Evolutionary conservation across 257 asterid genomes (phyloP).

Genomic region (Ilex aquifolium): DNA sequence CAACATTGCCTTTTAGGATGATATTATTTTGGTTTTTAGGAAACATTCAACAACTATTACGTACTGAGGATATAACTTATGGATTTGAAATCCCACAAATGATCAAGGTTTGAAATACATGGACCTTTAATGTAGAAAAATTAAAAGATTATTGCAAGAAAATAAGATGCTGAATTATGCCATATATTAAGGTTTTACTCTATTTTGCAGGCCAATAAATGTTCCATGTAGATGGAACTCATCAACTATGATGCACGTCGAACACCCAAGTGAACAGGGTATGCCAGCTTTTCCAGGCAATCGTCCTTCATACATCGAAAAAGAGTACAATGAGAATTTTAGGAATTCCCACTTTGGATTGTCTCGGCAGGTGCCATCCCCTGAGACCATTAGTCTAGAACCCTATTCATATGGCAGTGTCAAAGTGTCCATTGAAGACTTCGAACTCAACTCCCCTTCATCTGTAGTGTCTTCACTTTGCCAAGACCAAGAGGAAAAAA

Average conservation of each 20-base stretch:
- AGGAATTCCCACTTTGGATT: slow-evolving; percentile 36
- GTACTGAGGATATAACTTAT: too few species aligned
- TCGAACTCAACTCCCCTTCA: slow-evolving; percentile 43
- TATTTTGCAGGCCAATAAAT: slow-evolving; percentile 52
- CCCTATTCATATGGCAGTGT: slow-evolving; percentile 40
- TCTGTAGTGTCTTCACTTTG: slow-evolving; percentile 53
- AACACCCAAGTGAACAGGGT: slow-evolving; percentile 1
- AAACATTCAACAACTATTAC: too few species aligned
- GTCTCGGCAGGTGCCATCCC: slow-evolving; percentile 50
- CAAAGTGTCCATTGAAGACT: slow-evolving; percentile 39
- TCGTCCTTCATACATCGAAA: slow-evolving; percentile 22
- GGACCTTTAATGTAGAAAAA: too few species aligned
- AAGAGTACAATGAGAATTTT: slow-evolving; percentile 20
- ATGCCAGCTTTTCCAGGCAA: slow-evolving; percentile 29
- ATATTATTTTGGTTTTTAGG: too few species aligned
- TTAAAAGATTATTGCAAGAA: too few species aligned
- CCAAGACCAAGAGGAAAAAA: slow-evolving; percentile 26
- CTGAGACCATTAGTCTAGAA: slow-evolving; percentile 51
- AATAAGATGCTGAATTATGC: neutral
- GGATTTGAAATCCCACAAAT: too few species aligned
- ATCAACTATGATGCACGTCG: slow-evolving; percentile 22
- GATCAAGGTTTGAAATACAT: too few species aligned
- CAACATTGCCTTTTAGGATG: too few species aligned
- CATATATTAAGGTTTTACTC: neutral
- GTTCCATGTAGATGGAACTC: slow-evolving; percentile 42